Base-by-base conservation (phyloP, 2,329 filamentous ascomycete genomes). In the Penicillium sp. region DNA sequence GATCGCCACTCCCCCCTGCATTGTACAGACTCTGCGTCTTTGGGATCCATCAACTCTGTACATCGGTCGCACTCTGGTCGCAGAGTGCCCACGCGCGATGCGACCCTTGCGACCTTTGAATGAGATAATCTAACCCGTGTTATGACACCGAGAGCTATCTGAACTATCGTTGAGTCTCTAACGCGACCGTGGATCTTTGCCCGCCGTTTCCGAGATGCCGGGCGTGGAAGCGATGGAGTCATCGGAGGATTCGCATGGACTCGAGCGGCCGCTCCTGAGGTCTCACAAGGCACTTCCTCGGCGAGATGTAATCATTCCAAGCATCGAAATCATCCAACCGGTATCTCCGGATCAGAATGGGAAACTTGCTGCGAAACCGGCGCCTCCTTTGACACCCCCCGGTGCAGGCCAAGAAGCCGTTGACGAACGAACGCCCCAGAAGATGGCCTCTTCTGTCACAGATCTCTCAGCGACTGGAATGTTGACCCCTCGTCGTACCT, bases 401-500 rank as follows among this genome's bases (percentile, higher is more conserved):
- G 65, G 64, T 38, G 60, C 67, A 45, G 58, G 58, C 53, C 59
- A 63, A 21, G 66, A 70, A 48, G 58, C 66, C 45, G 61, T 53
- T 31, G 48, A 58, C 50, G 58, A 59, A 53, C 46, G 45, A 38
- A 65, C 62, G 27, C 59, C 60, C 47, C 62, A 59, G 32, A 61
- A 65, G 59, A 54, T 62, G 58, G 57, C 61, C 52, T 63, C 71
- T 53, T 59, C 61, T 50, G 53, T 61, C 40, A 55, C 63, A 22
- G 62, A 66, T 21, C 57, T 56, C 36, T 54, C 53, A 29, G 63
- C 62, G 9, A 53, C 61, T 21, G 62, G 62, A 29, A 63, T 62
- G 36, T 76, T 77, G 50, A 89, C 87, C 5, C 86, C 87, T 46
- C 81, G 84, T 27, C 83, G 84, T 59, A 83, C 87, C 59, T 81